Evolutionary conservation across 345 rosid species (phyloP).

Genomic region (Excoecaria agallocha): DNA sequence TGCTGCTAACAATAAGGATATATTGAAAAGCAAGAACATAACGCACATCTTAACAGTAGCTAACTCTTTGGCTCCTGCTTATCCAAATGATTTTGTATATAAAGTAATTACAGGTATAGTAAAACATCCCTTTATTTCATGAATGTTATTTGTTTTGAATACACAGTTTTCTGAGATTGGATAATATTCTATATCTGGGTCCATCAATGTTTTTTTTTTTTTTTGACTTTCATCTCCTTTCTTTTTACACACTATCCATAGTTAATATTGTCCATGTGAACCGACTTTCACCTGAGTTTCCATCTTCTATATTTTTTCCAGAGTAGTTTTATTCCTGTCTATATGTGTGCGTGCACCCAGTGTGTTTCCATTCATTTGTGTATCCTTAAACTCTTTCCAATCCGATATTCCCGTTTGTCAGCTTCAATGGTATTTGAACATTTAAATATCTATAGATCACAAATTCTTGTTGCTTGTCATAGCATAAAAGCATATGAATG

Average conservation of each 20-base stretch:
- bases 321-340: neutral
- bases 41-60: conserved; percentile 74
- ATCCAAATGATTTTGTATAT: conserved; percentile 62
- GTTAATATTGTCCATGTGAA: neutral
- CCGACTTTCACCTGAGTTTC: neutral
- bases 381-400: neutral
- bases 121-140: neutral
- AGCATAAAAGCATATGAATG: neutral
- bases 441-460: neutral
- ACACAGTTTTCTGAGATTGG: neutral
- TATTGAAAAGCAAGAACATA: conserved; percentile 52
- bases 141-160: neutral
- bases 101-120: conserved; percentile 58
- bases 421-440: neutral
- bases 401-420: neutral
- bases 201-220: neutral
- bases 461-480: neutral
- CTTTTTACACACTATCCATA: neutral
- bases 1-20: conserved; percentile 54
- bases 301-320: neutral
- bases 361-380: neutral
- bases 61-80: conserved; percentile 46
- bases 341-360: neutral
- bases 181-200: neutral
- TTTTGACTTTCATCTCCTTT: neutral